Conservation (phyloP, 1,284 basidiomycete genomes). For the Phellinidium pouzarii region DNA sequence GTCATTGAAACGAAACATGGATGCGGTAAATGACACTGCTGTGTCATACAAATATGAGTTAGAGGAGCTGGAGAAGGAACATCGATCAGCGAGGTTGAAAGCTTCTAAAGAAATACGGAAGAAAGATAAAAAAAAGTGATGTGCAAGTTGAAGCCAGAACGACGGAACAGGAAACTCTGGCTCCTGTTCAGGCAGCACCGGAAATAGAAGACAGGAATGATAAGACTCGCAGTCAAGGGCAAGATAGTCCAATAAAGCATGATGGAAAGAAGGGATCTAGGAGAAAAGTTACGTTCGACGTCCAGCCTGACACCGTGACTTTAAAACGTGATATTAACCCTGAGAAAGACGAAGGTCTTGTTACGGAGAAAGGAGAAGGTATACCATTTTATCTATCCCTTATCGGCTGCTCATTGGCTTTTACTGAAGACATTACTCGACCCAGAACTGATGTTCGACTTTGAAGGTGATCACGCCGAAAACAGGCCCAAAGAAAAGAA, state of each 20-base stretch:
- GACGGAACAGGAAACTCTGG: no score
- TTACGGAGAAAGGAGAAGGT: constrained; percentile 28
- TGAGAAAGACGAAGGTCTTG: constrained; percentile 26
- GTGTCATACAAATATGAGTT: constrained; percentile 57
- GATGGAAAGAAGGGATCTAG: constrained; percentile 35
- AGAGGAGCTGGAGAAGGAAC: constrained; percentile 52
- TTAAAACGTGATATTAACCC: constrained; percentile 34
- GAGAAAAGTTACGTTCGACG: constrained; percentile 70
- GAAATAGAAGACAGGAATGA: no score
- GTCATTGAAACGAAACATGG: constrained; percentile 50
- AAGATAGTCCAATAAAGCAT: constrained; percentile 5
- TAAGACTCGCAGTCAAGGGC: background rate
- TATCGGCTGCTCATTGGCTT: background rate
- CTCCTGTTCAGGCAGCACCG: no score
- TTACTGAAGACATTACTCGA: background rate
- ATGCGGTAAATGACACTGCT: constrained; percentile 57
- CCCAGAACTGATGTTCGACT: constrained; percentile 60
- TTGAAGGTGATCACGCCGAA: constrained; percentile 45
- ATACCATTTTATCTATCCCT: constrained; percentile 5
- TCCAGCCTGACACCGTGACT: constrained; percentile 47
- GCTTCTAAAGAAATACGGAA: background rate
- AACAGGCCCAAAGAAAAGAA: constrained; percentile 4
- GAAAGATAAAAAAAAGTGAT: background rate
- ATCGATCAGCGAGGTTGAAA: constrained; percentile 18
- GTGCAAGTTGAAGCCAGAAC: no score